A percentile compares a stretch with the other conserved stretches of the same genome.
These are phyloP conservation scores for Carex arenaria DNA, from an alignment of 202 grass and related monocot genomes.

Conservation along the genomic window DNA sequence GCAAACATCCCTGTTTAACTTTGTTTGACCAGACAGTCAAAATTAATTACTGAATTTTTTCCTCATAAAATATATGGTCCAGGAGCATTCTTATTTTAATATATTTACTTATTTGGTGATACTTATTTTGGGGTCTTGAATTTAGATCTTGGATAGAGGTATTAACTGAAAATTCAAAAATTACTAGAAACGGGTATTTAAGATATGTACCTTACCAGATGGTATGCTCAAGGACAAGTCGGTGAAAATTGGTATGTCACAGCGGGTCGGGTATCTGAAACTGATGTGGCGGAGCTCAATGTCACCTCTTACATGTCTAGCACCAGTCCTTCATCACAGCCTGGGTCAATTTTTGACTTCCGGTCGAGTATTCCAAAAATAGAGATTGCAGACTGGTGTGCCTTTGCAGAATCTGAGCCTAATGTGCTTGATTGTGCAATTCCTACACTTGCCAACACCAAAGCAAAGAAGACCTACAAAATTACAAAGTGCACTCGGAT, in stretches of 20 bases:
- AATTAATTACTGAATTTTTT: no score
- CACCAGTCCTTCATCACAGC: conserved; percentile 14
- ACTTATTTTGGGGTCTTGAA: neutral
- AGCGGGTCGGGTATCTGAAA: conserved; percentile 43
- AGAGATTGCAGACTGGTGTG: conserved; percentile 31
- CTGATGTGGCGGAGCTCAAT: conserved; percentile 34
- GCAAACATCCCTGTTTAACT: no score
- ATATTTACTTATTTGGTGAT: neutral
- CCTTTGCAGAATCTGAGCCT: conserved; percentile 40
- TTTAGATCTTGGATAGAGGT: neutral
- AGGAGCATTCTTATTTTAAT: neutral
- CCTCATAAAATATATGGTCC: no score
- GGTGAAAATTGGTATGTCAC: conserved; percentile 33
- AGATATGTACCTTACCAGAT: conserved; percentile 42
- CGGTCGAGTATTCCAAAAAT: conserved; percentile 48
- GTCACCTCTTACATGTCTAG: conserved; percentile 32
- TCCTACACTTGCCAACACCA: conserved; percentile 40
- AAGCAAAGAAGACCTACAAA: conserved; percentile 46
- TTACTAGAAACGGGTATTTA: neutral
- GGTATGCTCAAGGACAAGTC: conserved; percentile 36
- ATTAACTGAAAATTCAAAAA: neutral
- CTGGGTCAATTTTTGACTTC: conserved; percentile 40
- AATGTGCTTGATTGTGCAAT: conserved; percentile 40
- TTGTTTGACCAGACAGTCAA: no score
- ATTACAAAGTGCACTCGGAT: conserved; percentile 1